phyloP scores from a whole-genome alignment of 202 grass and related monocot species.

The Setaria italica region DNA sequence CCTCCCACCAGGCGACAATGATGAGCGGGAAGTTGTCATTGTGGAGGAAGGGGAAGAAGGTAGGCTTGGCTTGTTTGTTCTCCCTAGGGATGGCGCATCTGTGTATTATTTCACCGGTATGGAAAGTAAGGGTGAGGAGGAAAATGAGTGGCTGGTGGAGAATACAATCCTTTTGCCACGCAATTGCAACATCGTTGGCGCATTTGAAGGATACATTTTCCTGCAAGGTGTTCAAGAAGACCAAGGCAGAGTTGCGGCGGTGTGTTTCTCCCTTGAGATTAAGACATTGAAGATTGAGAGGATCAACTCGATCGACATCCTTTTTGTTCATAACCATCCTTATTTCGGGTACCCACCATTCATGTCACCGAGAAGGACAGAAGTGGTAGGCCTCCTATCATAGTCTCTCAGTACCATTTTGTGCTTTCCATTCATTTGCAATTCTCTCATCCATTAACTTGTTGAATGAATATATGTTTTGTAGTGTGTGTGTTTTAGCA shows the following conservation, averaged over 20 bases:
- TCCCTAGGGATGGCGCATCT: background rate
- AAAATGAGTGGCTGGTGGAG: background rate
- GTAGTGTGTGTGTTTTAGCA: too few species aligned
- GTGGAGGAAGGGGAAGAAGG: background rate
- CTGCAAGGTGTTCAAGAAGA: background rate
- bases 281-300: slow-evolving; percentile 1
- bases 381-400: background rate
- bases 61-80: background rate
- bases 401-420: too few species aligned
- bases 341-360: background rate
- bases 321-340: background rate
- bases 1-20: background rate
- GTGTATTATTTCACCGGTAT: background rate
- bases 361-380: background rate
- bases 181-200: background rate
- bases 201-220: background rate
- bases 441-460: too few species aligned
- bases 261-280: background rate
- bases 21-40: background rate
- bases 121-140: background rate
- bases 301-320: background rate
- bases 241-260: background rate
- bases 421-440: too few species aligned
- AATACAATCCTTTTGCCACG: background rate
- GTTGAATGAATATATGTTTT: too few species aligned